A percentile compares a stretch with the other conserved stretches of the same genome.
Evolutionary conservation across 192 early-diverging fungal genomes (phyloP).

Genomic region (Podila verticillata): DNA sequence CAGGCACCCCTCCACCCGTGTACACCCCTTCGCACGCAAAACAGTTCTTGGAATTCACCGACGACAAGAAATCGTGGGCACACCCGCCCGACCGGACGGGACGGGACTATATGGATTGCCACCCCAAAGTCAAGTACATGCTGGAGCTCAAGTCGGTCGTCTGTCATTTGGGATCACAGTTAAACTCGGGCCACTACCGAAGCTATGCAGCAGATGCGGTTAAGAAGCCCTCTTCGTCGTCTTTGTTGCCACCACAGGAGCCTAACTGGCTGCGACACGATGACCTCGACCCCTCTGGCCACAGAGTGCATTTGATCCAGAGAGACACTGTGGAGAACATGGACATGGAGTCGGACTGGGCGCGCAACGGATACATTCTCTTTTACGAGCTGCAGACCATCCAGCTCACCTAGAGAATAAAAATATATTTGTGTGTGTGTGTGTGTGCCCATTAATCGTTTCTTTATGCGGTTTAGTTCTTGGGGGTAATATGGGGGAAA

Average conservation of each 20-base stretch:
- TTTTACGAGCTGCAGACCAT: conserved; percentile 71
- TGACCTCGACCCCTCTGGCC: conserved; percentile 65
- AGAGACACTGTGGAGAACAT: conserved; percentile 30
- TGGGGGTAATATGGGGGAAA: not conserved
- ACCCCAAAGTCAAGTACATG: conserved; percentile 59
- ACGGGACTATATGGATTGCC: conserved; percentile 18
- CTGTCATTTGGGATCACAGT: conserved; percentile 62
- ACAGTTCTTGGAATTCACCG: conserved; percentile 26
- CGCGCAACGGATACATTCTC: conserved; percentile 67
- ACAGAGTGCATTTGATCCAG: conserved; percentile 48
- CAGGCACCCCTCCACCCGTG: conserved; percentile 28
- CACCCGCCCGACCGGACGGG: conserved; percentile 10
- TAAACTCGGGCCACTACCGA: conserved; percentile 64
- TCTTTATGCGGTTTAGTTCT: no score
- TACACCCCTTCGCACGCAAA: conserved; percentile 35
- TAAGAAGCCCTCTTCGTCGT: not conserved
- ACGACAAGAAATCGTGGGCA: conserved; percentile 24
- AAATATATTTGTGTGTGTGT: not conserved
- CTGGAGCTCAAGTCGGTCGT: conserved; percentile 64
- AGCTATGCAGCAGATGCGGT: conserved; percentile 53
- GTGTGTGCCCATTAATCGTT: no score
- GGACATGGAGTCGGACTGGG: conserved; percentile 51
- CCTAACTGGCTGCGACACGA: conserved; percentile 64
- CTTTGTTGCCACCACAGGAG: conserved; percentile 26
- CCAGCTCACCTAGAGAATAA: not conserved